A percentile compares a stretch with the other conserved stretches of the same genome.
phyloP scores from a whole-genome alignment of 2,329 filamentous ascomycete species.

The Plectosphaerella sp. region DNA sequence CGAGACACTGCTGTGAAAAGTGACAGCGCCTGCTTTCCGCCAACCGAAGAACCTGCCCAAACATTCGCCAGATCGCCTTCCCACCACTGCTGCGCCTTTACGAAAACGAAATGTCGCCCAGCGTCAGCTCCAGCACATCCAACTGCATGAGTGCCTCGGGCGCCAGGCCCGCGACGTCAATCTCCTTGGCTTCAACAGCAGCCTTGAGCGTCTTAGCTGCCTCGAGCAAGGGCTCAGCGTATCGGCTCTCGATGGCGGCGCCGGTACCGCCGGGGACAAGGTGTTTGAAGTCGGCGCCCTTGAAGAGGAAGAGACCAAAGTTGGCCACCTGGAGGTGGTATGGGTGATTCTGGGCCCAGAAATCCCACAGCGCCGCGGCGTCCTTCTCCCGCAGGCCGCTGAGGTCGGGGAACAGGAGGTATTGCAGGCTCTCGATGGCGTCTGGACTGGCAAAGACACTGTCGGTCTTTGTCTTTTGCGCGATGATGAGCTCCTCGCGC shows the following conservation, averaged over 20 bases:
- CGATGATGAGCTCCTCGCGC: slow-evolving; percentile 55
- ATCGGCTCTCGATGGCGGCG: slow-evolving; percentile 53
- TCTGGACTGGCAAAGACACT: slow-evolving; percentile 45
- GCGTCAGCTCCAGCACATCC: slow-evolving; percentile 34
- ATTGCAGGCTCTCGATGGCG: slow-evolving; percentile 56
- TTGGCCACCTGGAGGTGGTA: slow-evolving; percentile 58
- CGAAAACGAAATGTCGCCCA: slow-evolving; percentile 36
- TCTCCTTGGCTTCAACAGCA: slow-evolving; percentile 25
- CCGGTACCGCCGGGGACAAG: slow-evolving; percentile 53
- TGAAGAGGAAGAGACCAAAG: slow-evolving; percentile 52
- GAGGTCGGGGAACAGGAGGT: slow-evolving; percentile 55
- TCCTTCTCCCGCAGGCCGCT: slow-evolving; percentile 38
- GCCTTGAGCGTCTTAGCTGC: slow-evolving; percentile 32
- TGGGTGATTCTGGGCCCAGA: slow-evolving; percentile 41
- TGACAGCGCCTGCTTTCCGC: no score
- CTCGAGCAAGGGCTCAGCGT: slow-evolving; percentile 47
- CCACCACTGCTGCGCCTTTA: slow-evolving; percentile 11
- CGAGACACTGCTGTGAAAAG: slow-evolving; percentile 5
- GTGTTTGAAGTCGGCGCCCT: slow-evolving; percentile 38
- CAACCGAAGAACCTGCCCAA: no score
- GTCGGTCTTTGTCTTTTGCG: slow-evolving; percentile 24
- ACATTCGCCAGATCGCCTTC: no score
- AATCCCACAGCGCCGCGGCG: slow-evolving; percentile 40
- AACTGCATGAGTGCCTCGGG: slow-evolving; percentile 31
- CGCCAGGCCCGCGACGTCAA: slow-evolving; percentile 17